phyloP scores from a whole-genome alignment of 768 basidiomycete species.

The Phlegmacium glaucopus region DNA sequence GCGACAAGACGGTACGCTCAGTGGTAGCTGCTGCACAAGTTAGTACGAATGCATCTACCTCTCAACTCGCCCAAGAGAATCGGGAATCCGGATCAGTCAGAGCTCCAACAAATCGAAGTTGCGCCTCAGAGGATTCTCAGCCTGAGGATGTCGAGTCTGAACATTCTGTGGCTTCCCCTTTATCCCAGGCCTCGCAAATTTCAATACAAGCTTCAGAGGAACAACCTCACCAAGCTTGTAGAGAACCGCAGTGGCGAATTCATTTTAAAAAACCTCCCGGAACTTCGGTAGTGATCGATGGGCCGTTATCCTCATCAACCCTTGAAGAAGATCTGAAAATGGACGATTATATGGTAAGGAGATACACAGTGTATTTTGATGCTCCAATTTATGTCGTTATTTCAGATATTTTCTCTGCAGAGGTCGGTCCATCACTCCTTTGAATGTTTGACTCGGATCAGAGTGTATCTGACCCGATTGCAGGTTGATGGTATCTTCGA shows the following conservation, averaged over 20 bases:
- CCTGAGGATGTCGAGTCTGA: not conserved
- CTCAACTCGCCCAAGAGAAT: not conserved
- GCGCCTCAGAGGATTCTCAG: too few species aligned
- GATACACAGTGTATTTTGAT: not conserved
- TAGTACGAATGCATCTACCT: not conserved
- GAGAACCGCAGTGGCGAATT: conserved; percentile 33
- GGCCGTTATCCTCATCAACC: conserved; percentile 17
- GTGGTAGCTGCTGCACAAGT: not conserved
- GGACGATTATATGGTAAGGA: conserved; percentile 38
- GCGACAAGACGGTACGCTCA: conserved; percentile 22
- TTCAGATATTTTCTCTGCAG: conserved; percentile 20
- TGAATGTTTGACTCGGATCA: not conserved
- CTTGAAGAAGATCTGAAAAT: conserved; percentile 26
- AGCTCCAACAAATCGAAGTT: too few species aligned
- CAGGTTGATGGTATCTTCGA: conserved; percentile 33
- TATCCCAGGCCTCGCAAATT: not conserved
- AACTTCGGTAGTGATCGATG: conserved; percentile 13
- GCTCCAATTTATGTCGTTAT: not conserved
- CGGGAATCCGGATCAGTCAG: too few species aligned
- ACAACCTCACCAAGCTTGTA: conserved; percentile 6
- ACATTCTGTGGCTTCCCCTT: not conserved
- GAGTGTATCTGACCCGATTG: conserved; percentile 2
- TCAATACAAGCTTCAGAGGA: not conserved
- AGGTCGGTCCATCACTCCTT: conserved; percentile 17
- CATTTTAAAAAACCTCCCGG: conserved; percentile 30